Evolutionary conservation across 106 monocot species (phyloP), one percentile per base, ranked within the genome.

Genomic region (Vanilla planifolia): DNA sequence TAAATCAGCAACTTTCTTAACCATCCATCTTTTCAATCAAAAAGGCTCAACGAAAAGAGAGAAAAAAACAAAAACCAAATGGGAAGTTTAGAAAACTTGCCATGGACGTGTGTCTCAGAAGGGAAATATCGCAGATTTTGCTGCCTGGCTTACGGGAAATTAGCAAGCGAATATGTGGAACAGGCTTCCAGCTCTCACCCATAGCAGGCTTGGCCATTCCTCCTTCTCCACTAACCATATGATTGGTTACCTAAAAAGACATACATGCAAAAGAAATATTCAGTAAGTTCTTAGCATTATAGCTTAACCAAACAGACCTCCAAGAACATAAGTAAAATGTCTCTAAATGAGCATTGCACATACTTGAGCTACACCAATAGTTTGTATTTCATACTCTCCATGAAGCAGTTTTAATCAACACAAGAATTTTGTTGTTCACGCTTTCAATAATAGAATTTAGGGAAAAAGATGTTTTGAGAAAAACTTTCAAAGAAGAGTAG

Each of bases 201-300:
- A 89, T 55, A 2, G 79, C 94, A 13, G 89, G 94, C 71, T 89
- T 95, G 16, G 70, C 27, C 22, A 25, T 37, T 47, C 89, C 89
- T 69, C 74, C 79, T 61, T 80, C 85, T 24, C 83, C 86, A 53
- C 79, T 27, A 39, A 86, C 89, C 73, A 86, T 86, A 73, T 89
- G 85, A 78, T 95, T 95, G 47, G 80, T 89, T 39, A 89, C 89
- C 93, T 86, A n/a, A 25, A n/a, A n/a, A n/a, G n/a, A n/a, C n/a
- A n/a, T n/a, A n/a, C n/a, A n/a, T n/a, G n/a, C n/a, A n/a, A n/a
- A n/a, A n/a, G n/a, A n/a, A n/a, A n/a, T n/a, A n/a, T n/a, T n/a
- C n/a, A n/a, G n/a, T n/a, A n/a, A n/a, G n/a, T n/a, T n/a, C n/a
- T n/a, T n/a, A n/a, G n/a, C n/a, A n/a, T n/a, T n/a, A n/a, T n/a